phyloP scores from a whole-genome alignment of 116 monocot genomes.

The Phalaenopsis hybrid region DNA sequence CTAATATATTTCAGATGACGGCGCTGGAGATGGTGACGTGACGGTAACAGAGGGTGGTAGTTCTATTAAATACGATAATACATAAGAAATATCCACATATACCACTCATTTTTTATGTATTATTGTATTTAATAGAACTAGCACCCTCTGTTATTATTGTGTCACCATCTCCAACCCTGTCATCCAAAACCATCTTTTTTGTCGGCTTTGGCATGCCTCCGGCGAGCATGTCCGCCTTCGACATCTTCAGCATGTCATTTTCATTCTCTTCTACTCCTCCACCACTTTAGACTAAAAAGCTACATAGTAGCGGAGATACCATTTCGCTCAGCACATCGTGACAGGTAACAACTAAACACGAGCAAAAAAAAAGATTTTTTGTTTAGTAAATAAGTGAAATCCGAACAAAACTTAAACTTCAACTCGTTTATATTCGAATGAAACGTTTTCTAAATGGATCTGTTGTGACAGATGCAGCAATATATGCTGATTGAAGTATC shows the following conservation, averaged over 20 bases:
- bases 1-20: too few species aligned
- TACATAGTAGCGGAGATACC: background rate
- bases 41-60: too few species aligned
- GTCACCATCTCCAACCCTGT: too few species aligned
- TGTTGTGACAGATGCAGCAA: constrained; percentile 39
- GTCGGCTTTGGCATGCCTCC: constrained; percentile 33
- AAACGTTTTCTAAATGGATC: background rate
- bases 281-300: background rate
- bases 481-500: constrained; percentile 53
- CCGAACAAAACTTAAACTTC: too few species aligned
- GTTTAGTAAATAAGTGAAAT: too few species aligned
- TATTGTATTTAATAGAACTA: too few species aligned
- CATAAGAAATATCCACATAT: too few species aligned
- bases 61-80: too few species aligned
- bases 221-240: constrained; percentile 49
- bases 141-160: too few species aligned
- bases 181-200: constrained; percentile 11
- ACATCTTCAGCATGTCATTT: constrained; percentile 34
- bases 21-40: too few species aligned
- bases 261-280: constrained; percentile 26
- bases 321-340: constrained; percentile 20
- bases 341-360: constrained; percentile 8
- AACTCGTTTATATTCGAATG: background rate
- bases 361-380: background rate
- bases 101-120: too few species aligned